Percentiles rank a stretch among this genome's conserved stretches.
These are phyloP conservation scores for Aspergillus sp. DNA, from an alignment of 2,329 filamentous ascomycete genomes.

Conservation along the genomic window DNA sequence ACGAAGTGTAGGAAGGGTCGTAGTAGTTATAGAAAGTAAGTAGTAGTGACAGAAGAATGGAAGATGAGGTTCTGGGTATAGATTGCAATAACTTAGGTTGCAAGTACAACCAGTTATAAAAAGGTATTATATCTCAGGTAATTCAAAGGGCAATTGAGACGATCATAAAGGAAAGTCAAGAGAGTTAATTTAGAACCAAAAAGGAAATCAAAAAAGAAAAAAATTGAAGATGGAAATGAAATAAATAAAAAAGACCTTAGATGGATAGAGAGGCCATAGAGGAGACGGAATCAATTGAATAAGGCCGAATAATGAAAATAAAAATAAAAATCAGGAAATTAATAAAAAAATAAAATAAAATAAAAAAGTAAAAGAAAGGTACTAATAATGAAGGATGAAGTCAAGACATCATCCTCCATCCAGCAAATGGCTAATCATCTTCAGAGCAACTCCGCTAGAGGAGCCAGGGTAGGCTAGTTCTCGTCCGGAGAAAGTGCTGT, in stretches of 20 bases:
- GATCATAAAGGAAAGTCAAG: conserved; percentile 17
- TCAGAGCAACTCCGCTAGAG: conserved; percentile 26
- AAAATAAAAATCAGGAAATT: conserved; percentile 16
- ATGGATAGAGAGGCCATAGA: conserved; percentile 13
- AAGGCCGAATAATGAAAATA: conserved; percentile 19
- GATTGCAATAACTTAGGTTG: conserved; percentile 16
- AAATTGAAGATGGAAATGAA: conserved; percentile 37
- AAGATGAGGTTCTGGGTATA: conserved; percentile 21
- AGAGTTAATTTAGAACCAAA: conserved; percentile 20
- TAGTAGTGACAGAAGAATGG: conserved; percentile 16
- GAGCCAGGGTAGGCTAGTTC: conserved; percentile 33
- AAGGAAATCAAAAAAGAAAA: conserved; percentile 16
- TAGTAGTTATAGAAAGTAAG: conserved; percentile 15
- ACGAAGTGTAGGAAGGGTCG: conserved; percentile 10
- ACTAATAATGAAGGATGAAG: conserved; percentile 31
- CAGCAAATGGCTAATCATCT: conserved; percentile 28
- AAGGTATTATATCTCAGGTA: conserved; percentile 23
- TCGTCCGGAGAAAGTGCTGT: conserved; percentile 34
- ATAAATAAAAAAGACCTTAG: conserved; percentile 16
- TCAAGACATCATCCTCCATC: conserved; percentile 40
- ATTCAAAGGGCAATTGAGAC: conserved; percentile 19
- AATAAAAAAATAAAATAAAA: conserved; percentile 18
- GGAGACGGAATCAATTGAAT: conserved; percentile 14
- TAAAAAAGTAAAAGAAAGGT: conserved; percentile 14
- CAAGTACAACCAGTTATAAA: conserved; percentile 25